Base-by-base conservation (phyloP, 177 flowering plant species). In the Telopea speciosissima region DNA sequence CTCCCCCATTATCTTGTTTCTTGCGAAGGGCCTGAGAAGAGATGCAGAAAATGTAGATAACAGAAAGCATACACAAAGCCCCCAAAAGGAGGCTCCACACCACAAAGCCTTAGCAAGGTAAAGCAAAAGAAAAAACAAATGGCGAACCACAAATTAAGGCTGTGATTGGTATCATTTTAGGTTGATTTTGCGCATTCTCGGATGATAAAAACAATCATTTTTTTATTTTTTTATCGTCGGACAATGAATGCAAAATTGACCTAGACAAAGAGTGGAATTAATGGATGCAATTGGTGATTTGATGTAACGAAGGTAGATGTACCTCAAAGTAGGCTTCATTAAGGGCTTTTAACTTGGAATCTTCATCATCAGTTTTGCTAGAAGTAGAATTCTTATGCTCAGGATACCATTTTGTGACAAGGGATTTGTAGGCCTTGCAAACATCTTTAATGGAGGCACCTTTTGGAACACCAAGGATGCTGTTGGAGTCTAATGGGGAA, bases 331-430 rank as follows among this genome's bases (percentile, higher is more conserved):
- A 75, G 22, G 70, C 74, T 62, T 71, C 68, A 17, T 67, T 67
- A 49, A 75, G 71, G 65, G 68, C 28, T 68, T 40, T 70, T 58
- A 42, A 49, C 52, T 62, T 66, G 24, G 70, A 2, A 28, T 28
- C 54, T 65, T 75, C 70, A 0, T 74, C 63, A 16, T 68, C 61
- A 42, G 16, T 24, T 22, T 68, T 66, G 1, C 28, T 62, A 2
- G 73, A 28, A 44, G 44, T 61, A 14, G 24, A 62, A 52, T 76
- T 60, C 67, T 74, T 74, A 13, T n/a, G n/a, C n/a, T 68, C 72
- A 5, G 70, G 74, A 61, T 70, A 70, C 76, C 79, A 78, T 73
- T 65, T 62, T 69, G 59, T 65, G 63, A 69, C 36, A 8, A 78
- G 23, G 9, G 72, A 68, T 73, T 68, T 78, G 71, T 73, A 77